Evolutionary conservation across 257 asterid species (phyloP), one percentile per base, ranked within the genome.

Genomic region (Solanum sejunctum): DNA sequence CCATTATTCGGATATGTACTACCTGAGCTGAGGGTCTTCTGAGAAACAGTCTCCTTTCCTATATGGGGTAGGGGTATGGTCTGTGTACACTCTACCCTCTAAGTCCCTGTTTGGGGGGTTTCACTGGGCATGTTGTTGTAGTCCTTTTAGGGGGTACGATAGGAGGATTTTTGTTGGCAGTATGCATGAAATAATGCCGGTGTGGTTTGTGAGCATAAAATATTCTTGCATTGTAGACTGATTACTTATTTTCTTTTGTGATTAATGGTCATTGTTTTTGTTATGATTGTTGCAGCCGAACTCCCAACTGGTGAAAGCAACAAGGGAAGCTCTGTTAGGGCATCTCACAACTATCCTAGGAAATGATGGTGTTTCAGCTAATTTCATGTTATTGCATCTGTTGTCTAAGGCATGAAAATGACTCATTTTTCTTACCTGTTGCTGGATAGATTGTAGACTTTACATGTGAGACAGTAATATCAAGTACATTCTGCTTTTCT

Each of bases 331-430:
- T 79, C 94, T 96, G 85, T 79, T 93, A 72, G 89, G 91, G 28
- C 92, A 95, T 90, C 92, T 96, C 56, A 91, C 97, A 18, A 84
- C 90, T 84, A 89, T 92, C 88, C 97, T 96, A 77, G 99, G 98
- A 85, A 89, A 93, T 85, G 99, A 96, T 86, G 84, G 91, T 81
- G 84, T 96, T 85, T 95, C 97, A 88, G 98, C 99, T 88, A 91
- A 95, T 66, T 94, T 92, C 90, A 80, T 94, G 91, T 88, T 95
- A 85, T 88, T 96, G 84, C 99, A 96, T 88, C 94, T 96, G 70
- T 86, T 96, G 86, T 96, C 99, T 77, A 89, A 91, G 95, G 99
- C 94, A 92, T 84, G 32, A 0, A 28, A 58, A 83, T 10, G 15
- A 69, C 43, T 80, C 58, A 13, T 32, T 82, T 23, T 28, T 83